Evolutionary conservation across 2,329 filamentous ascomycete species (phyloP).

Genomic region (Samsoniella hepiali): DNA sequence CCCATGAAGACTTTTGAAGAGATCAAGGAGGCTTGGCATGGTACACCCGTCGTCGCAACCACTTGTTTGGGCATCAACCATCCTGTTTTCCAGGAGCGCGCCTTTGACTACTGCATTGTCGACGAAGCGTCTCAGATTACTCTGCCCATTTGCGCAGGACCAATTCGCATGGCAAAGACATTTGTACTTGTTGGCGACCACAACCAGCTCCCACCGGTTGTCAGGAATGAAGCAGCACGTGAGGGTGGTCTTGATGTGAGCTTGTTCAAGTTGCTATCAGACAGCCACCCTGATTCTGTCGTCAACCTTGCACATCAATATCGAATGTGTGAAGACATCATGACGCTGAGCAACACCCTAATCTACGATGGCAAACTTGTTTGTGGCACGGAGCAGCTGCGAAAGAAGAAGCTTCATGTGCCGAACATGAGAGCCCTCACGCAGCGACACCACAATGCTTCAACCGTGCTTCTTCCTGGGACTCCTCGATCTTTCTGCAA

Average conservation of each 20-base stretch:
- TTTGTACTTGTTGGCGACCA: slow-evolving; percentile 97
- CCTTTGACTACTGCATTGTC: slow-evolving; percentile 97
- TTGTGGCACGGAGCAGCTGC: slow-evolving; percentile 78
- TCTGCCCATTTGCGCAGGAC: slow-evolving; percentile 87
- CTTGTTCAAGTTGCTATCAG: slow-evolving; percentile 89
- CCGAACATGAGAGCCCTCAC: slow-evolving; percentile 61
- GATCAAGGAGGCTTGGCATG: slow-evolving; percentile 78
- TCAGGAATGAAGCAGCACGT: slow-evolving; percentile 85
- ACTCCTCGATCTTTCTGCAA: slow-evolving; percentile 54
- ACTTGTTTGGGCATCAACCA: slow-evolving; percentile 93
- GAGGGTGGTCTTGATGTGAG: slow-evolving; percentile 86
- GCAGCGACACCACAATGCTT: slow-evolving; percentile 55
- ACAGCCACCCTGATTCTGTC: slow-evolving; percentile 80
- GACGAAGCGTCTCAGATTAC: slow-evolving; percentile 98
- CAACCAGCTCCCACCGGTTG: slow-evolving; percentile 89
- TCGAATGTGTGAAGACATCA: slow-evolving; percentile 96
- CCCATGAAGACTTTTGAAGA: slow-evolving; percentile 77
- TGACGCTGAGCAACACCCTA: slow-evolving; percentile 86
- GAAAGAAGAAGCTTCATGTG: slow-evolving; percentile 64
- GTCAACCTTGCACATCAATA: slow-evolving; percentile 95
- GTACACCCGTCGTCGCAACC: slow-evolving; percentile 85
- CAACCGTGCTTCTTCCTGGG: slow-evolving; percentile 39
- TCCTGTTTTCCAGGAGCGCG: slow-evolving; percentile 78
- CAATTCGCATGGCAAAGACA: slow-evolving; percentile 85
- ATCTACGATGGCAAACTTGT: slow-evolving; percentile 91